Evolutionary conservation across 2,329 filamentous ascomycete genomes (phyloP), one percentile per base, ranked within the genome.

Genomic region (Aspergillus viridinutans): DNA sequence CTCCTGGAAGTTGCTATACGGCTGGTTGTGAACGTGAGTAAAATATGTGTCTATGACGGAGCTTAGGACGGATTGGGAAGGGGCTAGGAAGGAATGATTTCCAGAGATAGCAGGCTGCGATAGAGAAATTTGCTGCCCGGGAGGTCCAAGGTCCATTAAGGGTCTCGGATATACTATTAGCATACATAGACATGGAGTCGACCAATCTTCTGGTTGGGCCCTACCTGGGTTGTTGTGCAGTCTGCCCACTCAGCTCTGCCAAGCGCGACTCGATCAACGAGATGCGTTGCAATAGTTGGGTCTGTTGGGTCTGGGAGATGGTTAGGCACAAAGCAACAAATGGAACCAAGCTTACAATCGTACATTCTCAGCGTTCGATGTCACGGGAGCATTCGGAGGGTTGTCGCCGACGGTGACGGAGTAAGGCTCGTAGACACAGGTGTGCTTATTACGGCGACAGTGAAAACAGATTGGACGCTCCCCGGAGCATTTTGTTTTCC

Each of bases 1-100:
- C 52, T 75, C 72, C 28, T 74, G 71, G 55, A 76, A 74, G 54
- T 70, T 17, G 28, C 28, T 28, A 28, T 76, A 76, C 1, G 74
- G 74, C 32, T 75, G 71, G 38, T 74, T 74, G 32, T 76, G 74
- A 26, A 65, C 68, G 49, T 66, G 70, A 7, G 43, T 35, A 52
- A 76, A 76, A 52, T 70, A 76, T 4, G 66, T 67, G 29, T 67
- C 62, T 6, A 69, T 60, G 8, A 67, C 53, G 0, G 65, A 67
- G 8, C 25, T 26, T 2, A 67, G 45, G 3, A 69, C 60, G 1
- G 26, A 2, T 65, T 64, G 40, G 63, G 63, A 14, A 62, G 50
- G 1, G 47, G 51, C 5, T 40, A 28, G 8, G 28, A 28, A 9
- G 2, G 28, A 10, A 28, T 28, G 28, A 28, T 9, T 28, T 8